Percentiles rank a stretch among this genome's conserved stretches.
Evolutionary conservation across 2,329 filamentous ascomycete species (phyloP).

Genomic region (Tolypocladium guangdongense): DNA sequence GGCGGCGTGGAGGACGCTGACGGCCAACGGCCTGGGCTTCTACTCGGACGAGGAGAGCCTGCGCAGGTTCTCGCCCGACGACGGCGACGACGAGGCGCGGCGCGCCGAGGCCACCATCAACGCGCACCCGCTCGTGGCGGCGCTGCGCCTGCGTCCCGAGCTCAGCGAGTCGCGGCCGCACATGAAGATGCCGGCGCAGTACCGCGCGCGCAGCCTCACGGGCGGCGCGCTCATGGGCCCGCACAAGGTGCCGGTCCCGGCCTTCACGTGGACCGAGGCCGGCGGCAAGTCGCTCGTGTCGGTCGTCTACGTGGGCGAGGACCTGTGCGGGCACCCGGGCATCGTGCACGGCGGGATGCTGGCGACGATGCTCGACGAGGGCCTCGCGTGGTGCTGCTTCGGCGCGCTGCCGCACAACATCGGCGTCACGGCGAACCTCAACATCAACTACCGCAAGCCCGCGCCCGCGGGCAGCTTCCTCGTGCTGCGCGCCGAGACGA

Average conservation of each 20-base stretch:
- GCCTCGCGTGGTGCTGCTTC: slow-evolving; percentile 79
- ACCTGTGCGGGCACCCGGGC: slow-evolving; percentile 80
- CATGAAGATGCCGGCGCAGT: slow-evolving; percentile 65
- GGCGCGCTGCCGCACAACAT: slow-evolving; percentile 77
- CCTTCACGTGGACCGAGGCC: slow-evolving; percentile 63
- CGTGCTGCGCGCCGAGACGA: slow-evolving; percentile 69
- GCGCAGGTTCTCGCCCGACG: slow-evolving; percentile 44
- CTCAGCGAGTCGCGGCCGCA: slow-evolving; percentile 75
- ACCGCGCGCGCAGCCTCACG: slow-evolving; percentile 68
- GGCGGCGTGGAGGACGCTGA: slow-evolving; percentile 24
- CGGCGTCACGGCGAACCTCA: slow-evolving; percentile 77
- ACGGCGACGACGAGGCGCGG: slow-evolving; percentile 35
- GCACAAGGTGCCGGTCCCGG: slow-evolving; percentile 69
- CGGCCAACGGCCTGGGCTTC: slow-evolving; percentile 24
- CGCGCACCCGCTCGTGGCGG: slow-evolving; percentile 60
- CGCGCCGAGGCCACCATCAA: slow-evolving; percentile 65
- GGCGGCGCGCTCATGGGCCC: slow-evolving; percentile 67
- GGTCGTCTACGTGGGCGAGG: slow-evolving; percentile 65
- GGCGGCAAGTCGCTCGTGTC: slow-evolving; percentile 59
- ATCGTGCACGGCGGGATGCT: slow-evolving; percentile 85
- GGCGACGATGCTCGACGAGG: slow-evolving; percentile 89
- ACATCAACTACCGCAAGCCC: slow-evolving; percentile 71
- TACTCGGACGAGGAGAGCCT: slow-evolving; percentile 61
- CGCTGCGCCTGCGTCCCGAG: slow-evolving; percentile 54
- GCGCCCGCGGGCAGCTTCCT: slow-evolving; percentile 65